A percentile compares a stretch with the other conserved stretches of the same genome.
These are phyloP conservation scores for Amborella trichopoda DNA, from an alignment of 164 flowering plant species.

Conservation along the genomic window DNA sequence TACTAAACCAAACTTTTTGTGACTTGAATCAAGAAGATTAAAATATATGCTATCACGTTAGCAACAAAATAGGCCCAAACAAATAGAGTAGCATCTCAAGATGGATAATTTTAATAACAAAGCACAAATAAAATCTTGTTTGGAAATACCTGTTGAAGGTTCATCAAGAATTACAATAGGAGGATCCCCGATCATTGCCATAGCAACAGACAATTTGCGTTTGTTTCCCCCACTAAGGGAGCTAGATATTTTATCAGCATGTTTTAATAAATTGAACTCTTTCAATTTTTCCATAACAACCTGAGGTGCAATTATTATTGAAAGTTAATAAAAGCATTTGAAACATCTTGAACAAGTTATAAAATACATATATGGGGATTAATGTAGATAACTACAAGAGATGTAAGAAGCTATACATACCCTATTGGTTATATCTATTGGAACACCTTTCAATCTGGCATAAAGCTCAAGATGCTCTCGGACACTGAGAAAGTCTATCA, in stretches of 20 bases:
- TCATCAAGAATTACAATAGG: constrained; percentile 97
- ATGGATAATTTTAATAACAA: too few species aligned
- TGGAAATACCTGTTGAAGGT: constrained; percentile 99
- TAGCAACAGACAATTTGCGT: constrained; percentile 91
- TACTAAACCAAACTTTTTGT: too few species aligned
- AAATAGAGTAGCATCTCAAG: too few species aligned
- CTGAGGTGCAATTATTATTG: constrained; percentile 35
- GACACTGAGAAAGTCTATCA: constrained; percentile 68
- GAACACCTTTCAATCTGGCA: constrained; percentile 91
- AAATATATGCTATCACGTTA: too few species aligned
- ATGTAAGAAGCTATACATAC: constrained; percentile 24
- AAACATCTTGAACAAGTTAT: not conserved
- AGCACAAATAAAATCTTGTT: not conserved
- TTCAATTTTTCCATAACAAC: constrained; percentile 73
- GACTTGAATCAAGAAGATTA: too few species aligned
- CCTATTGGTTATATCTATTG: constrained; percentile 41
- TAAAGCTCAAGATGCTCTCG: constrained; percentile 95
- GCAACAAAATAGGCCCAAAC: too few species aligned
- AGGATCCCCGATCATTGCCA: constrained; percentile 99
- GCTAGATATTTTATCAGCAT: constrained; percentile 75
- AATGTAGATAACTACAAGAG: not conserved
- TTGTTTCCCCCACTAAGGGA: constrained; percentile 96
- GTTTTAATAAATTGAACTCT: constrained; percentile 89
- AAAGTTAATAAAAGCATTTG: not conserved
- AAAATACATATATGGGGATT: not conserved